Evolutionary conservation across 176 grass and related monocot genomes (phyloP).

Genomic region (Typha latifolia): DNA sequence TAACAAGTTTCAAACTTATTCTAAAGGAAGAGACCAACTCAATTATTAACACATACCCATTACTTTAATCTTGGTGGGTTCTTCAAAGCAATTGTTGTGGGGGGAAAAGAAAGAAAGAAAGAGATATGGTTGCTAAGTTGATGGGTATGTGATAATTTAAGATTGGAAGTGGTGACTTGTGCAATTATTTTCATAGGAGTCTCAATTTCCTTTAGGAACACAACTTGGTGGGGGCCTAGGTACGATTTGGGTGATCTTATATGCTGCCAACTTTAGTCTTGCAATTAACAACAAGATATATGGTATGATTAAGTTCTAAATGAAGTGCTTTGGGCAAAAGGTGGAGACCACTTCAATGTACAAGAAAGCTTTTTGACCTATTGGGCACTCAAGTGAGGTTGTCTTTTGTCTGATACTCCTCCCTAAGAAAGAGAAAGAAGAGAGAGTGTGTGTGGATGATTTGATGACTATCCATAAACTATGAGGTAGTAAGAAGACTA

Average conservation of each 20-base stretch:
- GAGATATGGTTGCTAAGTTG: slow-evolving; percentile 42
- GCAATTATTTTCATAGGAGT: slow-evolving; percentile 50
- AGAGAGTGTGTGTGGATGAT: too few species aligned
- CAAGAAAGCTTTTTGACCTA: slow-evolving; percentile 36
- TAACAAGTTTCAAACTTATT: slow-evolving; percentile 67
- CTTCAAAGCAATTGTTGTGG: slow-evolving; percentile 34
- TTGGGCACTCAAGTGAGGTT: slow-evolving; percentile 52
- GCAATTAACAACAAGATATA: slow-evolving; percentile 35
- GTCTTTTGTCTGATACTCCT: slow-evolving; percentile 40
- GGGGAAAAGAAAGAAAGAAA: slow-evolving; percentile 26
- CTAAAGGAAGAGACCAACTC: slow-evolving; percentile 55
- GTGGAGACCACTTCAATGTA: slow-evolving; percentile 54
- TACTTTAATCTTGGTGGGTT: slow-evolving; percentile 39
- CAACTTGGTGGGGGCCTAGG: slow-evolving; percentile 58
- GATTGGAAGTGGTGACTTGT: slow-evolving; percentile 67
- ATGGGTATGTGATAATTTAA: slow-evolving; percentile 21
- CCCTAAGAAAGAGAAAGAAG: not conserved
- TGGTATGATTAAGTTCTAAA: slow-evolving; percentile 29
- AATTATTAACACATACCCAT: slow-evolving; percentile 57
- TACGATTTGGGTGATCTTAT: slow-evolving; percentile 84
- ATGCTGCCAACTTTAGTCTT: slow-evolving; percentile 74
- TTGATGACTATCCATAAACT: too few species aligned
- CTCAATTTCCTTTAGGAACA: slow-evolving; percentile 56
- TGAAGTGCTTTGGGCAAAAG: slow-evolving; percentile 38
- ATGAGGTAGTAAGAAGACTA: too few species aligned